phyloP scores from a whole-genome alignment of 2,329 filamentous ascomycete species.

The Colletotrichum neosansevieriae region DNA sequence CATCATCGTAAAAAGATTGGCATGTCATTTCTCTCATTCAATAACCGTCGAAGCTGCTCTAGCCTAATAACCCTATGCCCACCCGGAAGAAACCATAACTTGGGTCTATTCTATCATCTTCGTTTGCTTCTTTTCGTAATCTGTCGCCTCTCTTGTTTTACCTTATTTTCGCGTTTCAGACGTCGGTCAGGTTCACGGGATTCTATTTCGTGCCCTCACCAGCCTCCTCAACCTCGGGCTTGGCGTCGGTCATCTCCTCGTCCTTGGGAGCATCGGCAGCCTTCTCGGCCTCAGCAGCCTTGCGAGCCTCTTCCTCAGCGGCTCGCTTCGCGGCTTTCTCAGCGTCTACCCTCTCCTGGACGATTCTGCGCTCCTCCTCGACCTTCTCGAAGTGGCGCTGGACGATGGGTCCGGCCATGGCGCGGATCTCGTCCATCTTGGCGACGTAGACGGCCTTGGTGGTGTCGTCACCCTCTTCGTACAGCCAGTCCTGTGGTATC shows the following conservation, averaged over 20 bases:
- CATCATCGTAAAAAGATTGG: constrained; percentile 32
- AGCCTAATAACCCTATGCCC: constrained; percentile 41
- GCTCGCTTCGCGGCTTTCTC: constrained; percentile 82
- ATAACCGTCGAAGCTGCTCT: constrained; percentile 37
- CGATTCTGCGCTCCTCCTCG: constrained; percentile 84
- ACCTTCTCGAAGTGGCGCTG: constrained; percentile 97
- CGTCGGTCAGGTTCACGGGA: constrained; percentile 4
- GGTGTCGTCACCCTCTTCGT: constrained; percentile 95
- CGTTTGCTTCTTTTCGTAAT: constrained; percentile 29
- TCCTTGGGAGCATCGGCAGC: constrained; percentile 62
- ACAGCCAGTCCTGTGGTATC: constrained; percentile 88
- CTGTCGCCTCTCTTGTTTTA: background rate
- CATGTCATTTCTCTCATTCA: constrained; percentile 41
- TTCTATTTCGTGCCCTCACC: constrained; percentile 47
- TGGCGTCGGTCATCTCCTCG: constrained; percentile 74
- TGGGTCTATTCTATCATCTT: constrained; percentile 41
- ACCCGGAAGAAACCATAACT: constrained; percentile 40
- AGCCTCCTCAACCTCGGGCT: constrained; percentile 63
- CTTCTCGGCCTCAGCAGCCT: constrained; percentile 65
- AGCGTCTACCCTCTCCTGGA: constrained; percentile 82
- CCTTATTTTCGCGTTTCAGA: background rate
- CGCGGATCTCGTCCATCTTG: constrained; percentile 96
- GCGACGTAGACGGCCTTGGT: constrained; percentile 93
- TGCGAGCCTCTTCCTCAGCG: constrained; percentile 66
- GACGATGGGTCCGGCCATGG: constrained; percentile 89